Conservation (phyloP, 2,329 filamentous ascomycete species). For the Clonostachys sp. region DNA sequence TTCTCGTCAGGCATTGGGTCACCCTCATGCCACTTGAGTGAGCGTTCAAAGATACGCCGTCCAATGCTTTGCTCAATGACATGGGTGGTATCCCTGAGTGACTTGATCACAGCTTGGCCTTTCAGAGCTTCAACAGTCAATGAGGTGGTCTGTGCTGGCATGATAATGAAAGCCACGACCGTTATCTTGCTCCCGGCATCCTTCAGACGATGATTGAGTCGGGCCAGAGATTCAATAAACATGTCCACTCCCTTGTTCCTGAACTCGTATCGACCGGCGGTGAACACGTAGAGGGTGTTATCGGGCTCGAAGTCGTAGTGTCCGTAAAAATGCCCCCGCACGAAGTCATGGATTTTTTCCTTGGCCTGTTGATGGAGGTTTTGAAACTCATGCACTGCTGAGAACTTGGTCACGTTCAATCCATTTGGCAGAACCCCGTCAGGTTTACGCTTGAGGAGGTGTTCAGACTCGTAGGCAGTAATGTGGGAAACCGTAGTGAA, state of each 20-base stretch:
- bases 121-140: conserved; percentile 94
- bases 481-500: conserved; percentile 99
- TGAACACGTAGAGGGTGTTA: conserved; percentile 97
- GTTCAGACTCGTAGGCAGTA: conserved; percentile 96
- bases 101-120: conserved; percentile 96
- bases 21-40: conserved; percentile 92
- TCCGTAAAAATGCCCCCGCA: conserved; percentile 96
- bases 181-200: conserved; percentile 80
- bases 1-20: conserved; percentile 93
- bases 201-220: conserved; percentile 92
- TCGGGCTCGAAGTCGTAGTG: conserved; percentile 97
- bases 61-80: conserved; percentile 91
- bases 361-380: conserved; percentile 96
- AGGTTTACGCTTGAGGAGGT: conserved; percentile 93
- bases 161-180: conserved; percentile 96
- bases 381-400: conserved; percentile 97
- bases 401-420: conserved; percentile 95
- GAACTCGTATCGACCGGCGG: conserved; percentile 94
- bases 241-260: conserved; percentile 98
- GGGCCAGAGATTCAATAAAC: conserved; percentile 96
- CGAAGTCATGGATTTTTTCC: conserved; percentile 97
- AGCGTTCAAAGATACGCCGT: conserved; percentile 90
- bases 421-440: conserved; percentile 96
- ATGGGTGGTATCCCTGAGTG: conserved; percentile 85
- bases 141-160: conserved; percentile 94